phyloP scores from a whole-genome alignment of 2,329 filamentous ascomycete genomes.

The Ceratocystis huliohia region DNA sequence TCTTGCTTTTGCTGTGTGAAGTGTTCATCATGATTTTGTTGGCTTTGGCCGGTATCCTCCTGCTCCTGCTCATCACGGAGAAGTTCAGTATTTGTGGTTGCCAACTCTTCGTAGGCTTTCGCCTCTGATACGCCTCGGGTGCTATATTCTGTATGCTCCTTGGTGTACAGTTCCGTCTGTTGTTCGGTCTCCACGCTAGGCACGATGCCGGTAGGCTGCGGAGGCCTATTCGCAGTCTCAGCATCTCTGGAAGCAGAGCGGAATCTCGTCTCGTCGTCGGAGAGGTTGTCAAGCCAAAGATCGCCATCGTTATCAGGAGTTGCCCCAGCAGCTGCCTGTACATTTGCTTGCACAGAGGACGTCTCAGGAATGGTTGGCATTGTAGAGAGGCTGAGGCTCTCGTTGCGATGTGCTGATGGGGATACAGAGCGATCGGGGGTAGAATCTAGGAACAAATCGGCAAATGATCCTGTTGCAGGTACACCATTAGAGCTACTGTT shows the following conservation, averaged over 20 bases:
- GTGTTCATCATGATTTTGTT: background rate
- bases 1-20: background rate
- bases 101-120: no score
- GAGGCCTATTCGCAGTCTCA: background rate
- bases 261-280: slow-evolving; percentile 28
- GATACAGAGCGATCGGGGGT: slow-evolving; percentile 11
- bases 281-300: slow-evolving; percentile 35
- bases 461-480: background rate
- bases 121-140: no score
- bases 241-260: slow-evolving; percentile 6
- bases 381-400: background rate
- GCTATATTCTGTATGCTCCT: background rate
- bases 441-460: slow-evolving; percentile 13
- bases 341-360: slow-evolving; percentile 2
- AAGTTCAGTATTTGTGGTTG: no score
- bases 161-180: background rate
- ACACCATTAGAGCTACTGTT: background rate
- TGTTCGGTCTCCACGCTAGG: slow-evolving; percentile 2
- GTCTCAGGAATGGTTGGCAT: slow-evolving; percentile 10
- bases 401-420: background rate
- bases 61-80: no score
- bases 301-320: slow-evolving; percentile 30
- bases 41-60: no score
- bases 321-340: background rate
- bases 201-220: background rate